These are phyloP conservation scores for Komagataella mondaviorum DNA, from an alignment of 805 yeast species.

Conservation along the genomic window DNA sequence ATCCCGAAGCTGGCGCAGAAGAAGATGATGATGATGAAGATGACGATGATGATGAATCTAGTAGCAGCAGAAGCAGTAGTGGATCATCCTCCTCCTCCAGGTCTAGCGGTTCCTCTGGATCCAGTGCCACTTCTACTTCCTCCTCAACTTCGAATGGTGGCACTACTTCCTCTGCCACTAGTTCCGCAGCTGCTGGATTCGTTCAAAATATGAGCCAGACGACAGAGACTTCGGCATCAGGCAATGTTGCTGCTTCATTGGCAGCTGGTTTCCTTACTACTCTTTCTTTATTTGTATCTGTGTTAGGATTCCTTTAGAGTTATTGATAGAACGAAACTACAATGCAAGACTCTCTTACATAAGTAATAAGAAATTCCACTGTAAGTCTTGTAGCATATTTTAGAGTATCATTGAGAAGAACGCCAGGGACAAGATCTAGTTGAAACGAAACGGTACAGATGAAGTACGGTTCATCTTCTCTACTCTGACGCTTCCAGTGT, in stretches of 20 bases:
- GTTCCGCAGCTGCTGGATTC: constrained; percentile 19
- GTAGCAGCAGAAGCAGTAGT: not conserved
- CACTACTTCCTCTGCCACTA: not conserved
- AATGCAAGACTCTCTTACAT: no score
- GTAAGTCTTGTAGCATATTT: not conserved
- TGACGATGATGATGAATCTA: not conserved
- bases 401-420: constrained; percentile 1
- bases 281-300: constrained; percentile 1
- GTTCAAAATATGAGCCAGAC: constrained; percentile 17
- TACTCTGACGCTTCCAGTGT: not conserved
- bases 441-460: not conserved
- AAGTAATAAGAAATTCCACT: not conserved
- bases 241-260: not conserved
- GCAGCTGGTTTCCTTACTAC: constrained; percentile 3
- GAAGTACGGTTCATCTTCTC: not conserved
- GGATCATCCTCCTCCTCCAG: not conserved
- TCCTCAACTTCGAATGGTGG: not conserved
- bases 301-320: constrained; percentile 1
- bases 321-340: not conserved
- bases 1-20: constrained; percentile 27
- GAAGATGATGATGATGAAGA: constrained; percentile 3
- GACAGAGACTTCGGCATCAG: constrained; percentile 6
- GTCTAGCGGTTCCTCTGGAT: not conserved
- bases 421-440: not conserved
- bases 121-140: not conserved